phyloP scores from a whole-genome alignment of 768 basidiomycete genomes.

The Leccinum uliginosum region DNA sequence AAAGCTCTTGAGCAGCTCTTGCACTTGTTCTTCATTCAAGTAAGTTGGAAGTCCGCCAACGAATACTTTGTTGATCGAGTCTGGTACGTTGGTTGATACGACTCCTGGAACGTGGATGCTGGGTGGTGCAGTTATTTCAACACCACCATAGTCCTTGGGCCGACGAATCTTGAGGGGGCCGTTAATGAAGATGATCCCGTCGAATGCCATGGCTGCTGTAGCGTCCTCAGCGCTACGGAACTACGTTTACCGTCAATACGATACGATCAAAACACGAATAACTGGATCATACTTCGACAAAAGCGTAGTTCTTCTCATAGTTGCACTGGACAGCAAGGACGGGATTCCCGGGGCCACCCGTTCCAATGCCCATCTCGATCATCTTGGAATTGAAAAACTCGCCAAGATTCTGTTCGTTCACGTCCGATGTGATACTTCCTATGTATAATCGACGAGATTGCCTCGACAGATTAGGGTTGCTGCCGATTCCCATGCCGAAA shows the following conservation, averaged over 20 bases:
- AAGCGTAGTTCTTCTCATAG: constrained; percentile 98
- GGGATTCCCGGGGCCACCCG: constrained; percentile 80
- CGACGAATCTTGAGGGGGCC: constrained; percentile 96
- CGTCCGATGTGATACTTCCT: constrained; percentile 91
- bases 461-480: constrained; percentile 84
- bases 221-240: constrained; percentile 98
- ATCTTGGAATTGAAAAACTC: constrained; percentile 97
- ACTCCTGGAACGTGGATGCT: constrained; percentile 88
- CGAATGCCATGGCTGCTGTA: constrained; percentile 94
- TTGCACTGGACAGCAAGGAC: constrained; percentile 94
- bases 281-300: constrained; percentile 74
- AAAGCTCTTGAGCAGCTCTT: constrained; percentile 95
- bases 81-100: constrained; percentile 94
- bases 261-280: neutral
- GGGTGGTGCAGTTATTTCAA: constrained; percentile 55
- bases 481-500: constrained; percentile 83
- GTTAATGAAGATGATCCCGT: constrained; percentile 94
- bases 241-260: constrained; percentile 39
- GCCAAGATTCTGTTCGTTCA: constrained; percentile 87
- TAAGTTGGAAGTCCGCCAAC: constrained; percentile 95
- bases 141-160: constrained; percentile 93
- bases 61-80: constrained; percentile 97
- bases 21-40: constrained; percentile 96
- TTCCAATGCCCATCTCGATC: constrained; percentile 86
- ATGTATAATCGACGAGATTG: constrained; percentile 96